Conservation (phyloP, 257 asterid genomes). For the Oldenlandia corymbosa region DNA sequence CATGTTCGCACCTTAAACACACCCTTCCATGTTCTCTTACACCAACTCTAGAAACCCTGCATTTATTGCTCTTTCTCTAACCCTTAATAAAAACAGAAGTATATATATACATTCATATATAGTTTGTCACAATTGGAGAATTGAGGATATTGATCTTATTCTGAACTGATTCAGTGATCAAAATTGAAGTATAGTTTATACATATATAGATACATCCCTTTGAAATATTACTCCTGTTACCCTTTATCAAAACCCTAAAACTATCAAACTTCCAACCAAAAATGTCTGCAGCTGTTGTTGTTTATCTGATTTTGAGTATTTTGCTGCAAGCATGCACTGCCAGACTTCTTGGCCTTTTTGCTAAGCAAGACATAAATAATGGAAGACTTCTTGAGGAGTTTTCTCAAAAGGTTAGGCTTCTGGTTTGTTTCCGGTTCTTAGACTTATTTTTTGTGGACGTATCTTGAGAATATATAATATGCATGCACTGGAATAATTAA, state of each 20-base stretch:
- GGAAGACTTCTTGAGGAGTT: conserved; percentile 14
- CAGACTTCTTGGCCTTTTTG: conserved; percentile 28
- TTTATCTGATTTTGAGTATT: conserved; percentile 30
- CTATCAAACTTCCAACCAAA: not conserved
- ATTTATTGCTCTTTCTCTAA: conserved; percentile 43
- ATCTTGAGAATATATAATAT: not conserved
- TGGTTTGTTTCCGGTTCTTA: no score
- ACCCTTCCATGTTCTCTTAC: conserved; percentile 61
- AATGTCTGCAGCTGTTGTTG: conserved; percentile 25
- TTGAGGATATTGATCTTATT: not conserved
- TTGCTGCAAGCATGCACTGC: conserved; percentile 54
- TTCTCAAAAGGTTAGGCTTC: conserved; percentile 28
- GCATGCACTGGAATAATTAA: not conserved
- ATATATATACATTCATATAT: conserved; percentile 16
- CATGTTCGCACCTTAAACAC: conserved; percentile 34
- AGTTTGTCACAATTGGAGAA: not conserved
- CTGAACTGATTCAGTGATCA: conserved; percentile 9
- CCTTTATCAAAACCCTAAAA: not conserved
- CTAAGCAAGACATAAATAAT: conserved; percentile 15
- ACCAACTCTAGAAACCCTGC: conserved; percentile 39
- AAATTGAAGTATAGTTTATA: not conserved
- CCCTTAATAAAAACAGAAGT: conserved; percentile 1
- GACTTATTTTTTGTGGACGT: no score
- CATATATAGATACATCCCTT: not conserved
- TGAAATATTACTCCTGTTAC: not conserved